Base-by-base conservation (phyloP, 2,329 filamentous ascomycete species). In the Aotearoamyces nothofagi region DNA sequence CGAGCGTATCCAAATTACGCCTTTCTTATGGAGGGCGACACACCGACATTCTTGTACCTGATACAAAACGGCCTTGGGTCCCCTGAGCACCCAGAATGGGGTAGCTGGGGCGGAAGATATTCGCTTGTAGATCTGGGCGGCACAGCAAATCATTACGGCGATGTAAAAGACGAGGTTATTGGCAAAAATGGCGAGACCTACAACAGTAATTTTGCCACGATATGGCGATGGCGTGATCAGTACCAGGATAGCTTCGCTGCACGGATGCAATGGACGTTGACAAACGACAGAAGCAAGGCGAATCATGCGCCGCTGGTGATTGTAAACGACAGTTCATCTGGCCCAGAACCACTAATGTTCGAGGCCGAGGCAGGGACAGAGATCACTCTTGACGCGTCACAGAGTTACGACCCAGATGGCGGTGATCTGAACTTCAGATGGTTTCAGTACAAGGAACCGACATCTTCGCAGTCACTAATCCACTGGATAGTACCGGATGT, bases 191-290 rank as follows among this genome's bases (percentile, higher is more conserved):
- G 45, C 4, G 32, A 40, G 17, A 43, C 26, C 2, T 44, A 42
- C 27, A 34, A 33, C 9, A 47, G 39, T 15, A 63, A 61, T 28
- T 53, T 60, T 9, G 59, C 60, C 4, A 60, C 57, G 0, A 56
- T 63, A 22, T 65, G 60, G 59, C 50, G 60, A 15, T 65, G 60
- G 61, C 44, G 59, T 10, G 46, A 56, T 27, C 56, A 58, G 0
- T 63, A 56, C 30, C 60, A 63, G 38, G 55, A 58, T 27, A 58
- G 62, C 30, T 61, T 64, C 33, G 57, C 57, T 0, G 58, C 60
- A 3, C 42, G 60, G 3, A 58, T 63, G 31, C 53, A 57, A 33
- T 64, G 61, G 60, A 57, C 48, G 1, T 39, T 63, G 31, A 28
- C 47, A 10, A 24, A 42, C 0, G 45, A 53, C 8, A 43, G 49